Percentiles rank a stretch among this genome's conserved stretches.
phyloP scores from a whole-genome alignment of 2,329 filamentous ascomycete genomes.

The Fusarium luffae region DNA sequence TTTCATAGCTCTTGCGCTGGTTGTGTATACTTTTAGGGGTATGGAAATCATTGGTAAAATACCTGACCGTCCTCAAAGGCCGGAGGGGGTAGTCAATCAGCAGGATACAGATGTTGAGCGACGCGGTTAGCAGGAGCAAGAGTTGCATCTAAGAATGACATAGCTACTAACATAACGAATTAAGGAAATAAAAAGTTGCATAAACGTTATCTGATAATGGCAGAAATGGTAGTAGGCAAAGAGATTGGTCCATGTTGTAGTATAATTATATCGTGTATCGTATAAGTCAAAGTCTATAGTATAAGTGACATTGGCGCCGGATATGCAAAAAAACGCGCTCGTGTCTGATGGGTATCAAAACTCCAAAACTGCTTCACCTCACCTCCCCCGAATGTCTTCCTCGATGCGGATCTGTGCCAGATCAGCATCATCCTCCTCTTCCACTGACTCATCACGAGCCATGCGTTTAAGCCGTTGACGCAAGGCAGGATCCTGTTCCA shows the following conservation, averaged over 20 bases:
- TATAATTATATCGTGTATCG: conserved; percentile 19
- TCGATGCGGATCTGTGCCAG: conserved; percentile 28
- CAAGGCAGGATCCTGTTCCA: conserved; percentile 63
- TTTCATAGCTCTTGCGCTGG: conserved; percentile 56
- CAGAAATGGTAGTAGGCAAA: background rate
- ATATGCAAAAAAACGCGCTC: conserved; percentile 19
- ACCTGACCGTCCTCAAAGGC: conserved; percentile 23
- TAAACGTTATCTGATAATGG: too few species aligned
- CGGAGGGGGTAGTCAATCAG: conserved; percentile 42
- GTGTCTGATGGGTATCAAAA: conserved; percentile 44
- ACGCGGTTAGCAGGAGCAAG: background rate
- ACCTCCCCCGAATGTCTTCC: conserved; percentile 29
- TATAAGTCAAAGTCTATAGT: conserved; percentile 16
- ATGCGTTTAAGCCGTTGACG: conserved; percentile 56
- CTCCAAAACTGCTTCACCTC: conserved; percentile 22
- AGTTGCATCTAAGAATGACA: background rate
- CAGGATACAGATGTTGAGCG: conserved; percentile 34
- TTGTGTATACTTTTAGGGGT: conserved; percentile 61
- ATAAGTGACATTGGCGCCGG: background rate
- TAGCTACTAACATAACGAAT: background rate
- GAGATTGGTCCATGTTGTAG: background rate
- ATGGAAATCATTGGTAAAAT: conserved; percentile 64
- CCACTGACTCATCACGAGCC: conserved; percentile 50
- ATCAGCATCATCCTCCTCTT: conserved; percentile 42
- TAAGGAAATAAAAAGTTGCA: background rate